Evolutionary conservation across 2,329 filamentous ascomycete species (phyloP), one percentile per base, ranked within the genome.

Genomic region (Trichocomaceae sp.): DNA sequence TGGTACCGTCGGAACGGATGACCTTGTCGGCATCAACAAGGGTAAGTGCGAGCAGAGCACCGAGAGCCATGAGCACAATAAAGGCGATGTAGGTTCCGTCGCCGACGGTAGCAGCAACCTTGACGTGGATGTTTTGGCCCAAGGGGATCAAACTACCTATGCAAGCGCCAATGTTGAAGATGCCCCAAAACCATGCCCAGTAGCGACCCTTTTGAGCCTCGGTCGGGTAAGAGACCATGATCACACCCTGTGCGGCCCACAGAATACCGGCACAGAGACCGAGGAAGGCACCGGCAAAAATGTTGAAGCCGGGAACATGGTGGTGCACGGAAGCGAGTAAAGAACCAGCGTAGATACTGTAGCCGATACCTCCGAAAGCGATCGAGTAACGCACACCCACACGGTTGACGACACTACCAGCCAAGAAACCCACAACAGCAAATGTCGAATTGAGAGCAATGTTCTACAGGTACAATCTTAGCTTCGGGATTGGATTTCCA

Each of bases 181-280:
- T 91, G 71, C 87, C 83, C 89, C 89, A 93, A 74, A 93, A 93
- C 77, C 82, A 84, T 59, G 86, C 86, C 67, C 93, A 91, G 71
- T 90, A 93, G 57, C 84, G 82, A 50, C 89, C 89, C 77, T 93
- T 93, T 59, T 81, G 79, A 46, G 80, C 70, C 72, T 93, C 89
- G 9, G 81, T 76, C 4, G 89, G 88, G 69, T 93, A 93, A 7
- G 86, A 82, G 81, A 92, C 88, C 67, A 73, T 71, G 41, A 74
- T 65, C 8, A 69, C 69, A 42, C 71, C 71, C 58, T 74, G 69
- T 1, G 70, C 70, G 46, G 65, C 66, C 72, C 72, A 74, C 5
- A 74, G 63, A 26, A 72, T 58, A 57, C 66, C 70, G n/a, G 71
- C 70, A 50, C 69, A 72, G 29, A 69, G 52, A 60, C 72, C 72